Evolutionary conservation across 495 filamentous ascomycete genomes (phyloP).

Genomic region (Margaritispora aquatica): DNA sequence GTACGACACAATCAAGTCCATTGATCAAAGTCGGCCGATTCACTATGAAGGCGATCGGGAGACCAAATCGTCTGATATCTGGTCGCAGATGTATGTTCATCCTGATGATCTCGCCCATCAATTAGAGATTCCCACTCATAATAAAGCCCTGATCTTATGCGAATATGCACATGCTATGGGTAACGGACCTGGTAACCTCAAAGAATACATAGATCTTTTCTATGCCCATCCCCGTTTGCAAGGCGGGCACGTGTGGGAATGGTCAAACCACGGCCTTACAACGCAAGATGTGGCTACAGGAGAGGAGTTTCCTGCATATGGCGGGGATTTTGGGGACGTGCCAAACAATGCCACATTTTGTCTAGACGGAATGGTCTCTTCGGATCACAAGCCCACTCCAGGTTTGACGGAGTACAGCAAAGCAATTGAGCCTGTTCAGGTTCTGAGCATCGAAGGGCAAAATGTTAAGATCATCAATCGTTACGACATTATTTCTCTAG

Average conservation of each 20-base stretch:
- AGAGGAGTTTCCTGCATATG: conserved; percentile 56
- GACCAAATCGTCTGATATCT: conserved; percentile 57
- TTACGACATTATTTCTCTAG: conserved; percentile 39
- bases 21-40: conserved; percentile 51
- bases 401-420: conserved; percentile 58
- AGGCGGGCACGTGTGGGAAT: conserved; percentile 73
- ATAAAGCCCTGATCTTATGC: conserved; percentile 57
- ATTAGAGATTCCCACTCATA: conserved; percentile 28
- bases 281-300: conserved; percentile 32
- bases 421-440: conserved; percentile 54
- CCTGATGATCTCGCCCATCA: not conserved
- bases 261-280: conserved; percentile 61
- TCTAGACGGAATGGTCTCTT: conserved; percentile 57
- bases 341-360: conserved; percentile 66
- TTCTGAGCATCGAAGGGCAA: conserved; percentile 24
- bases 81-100: conserved; percentile 57
- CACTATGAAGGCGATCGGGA: conserved; percentile 64
- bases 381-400: conserved; percentile 52
- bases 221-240: conserved; percentile 55
- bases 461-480: conserved; percentile 41
- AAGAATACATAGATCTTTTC: conserved; percentile 63
- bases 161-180: conserved; percentile 73
- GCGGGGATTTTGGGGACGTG: conserved; percentile 69
- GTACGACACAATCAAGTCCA: conserved; percentile 53
- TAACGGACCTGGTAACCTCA: conserved; percentile 60